Evolutionary conservation across 1,284 basidiomycete species (phyloP).

Genomic region (Mycena sp.): DNA sequence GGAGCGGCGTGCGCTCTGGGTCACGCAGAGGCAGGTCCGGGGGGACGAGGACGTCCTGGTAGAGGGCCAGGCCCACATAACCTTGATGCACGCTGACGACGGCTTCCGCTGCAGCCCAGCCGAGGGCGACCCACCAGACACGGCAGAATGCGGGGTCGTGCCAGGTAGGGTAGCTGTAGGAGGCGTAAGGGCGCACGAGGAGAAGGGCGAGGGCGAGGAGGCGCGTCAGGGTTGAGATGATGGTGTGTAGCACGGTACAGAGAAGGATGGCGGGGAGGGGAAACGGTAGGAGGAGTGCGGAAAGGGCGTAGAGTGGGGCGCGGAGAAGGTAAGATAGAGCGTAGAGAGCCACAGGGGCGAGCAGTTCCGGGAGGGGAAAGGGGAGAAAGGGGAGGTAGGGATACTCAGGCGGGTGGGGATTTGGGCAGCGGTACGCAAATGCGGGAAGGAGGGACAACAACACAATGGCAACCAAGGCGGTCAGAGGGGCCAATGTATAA

Average conservation of each 20-base stretch:
- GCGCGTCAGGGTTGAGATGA: constrained; percentile 64
- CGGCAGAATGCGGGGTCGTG: constrained; percentile 66
- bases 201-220: constrained; percentile 64
- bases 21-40: background rate
- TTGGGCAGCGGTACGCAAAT: constrained; percentile 52
- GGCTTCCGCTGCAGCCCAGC: constrained; percentile 75
- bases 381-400: constrained; percentile 59
- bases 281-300: constrained; percentile 35
- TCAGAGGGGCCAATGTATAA: constrained; percentile 67
- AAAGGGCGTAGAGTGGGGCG: constrained; percentile 55
- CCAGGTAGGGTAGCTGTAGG: constrained; percentile 57
- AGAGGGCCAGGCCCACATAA: constrained; percentile 70
- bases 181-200: constrained; percentile 56
- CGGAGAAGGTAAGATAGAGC: constrained; percentile 66
- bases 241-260: constrained; percentile 33
- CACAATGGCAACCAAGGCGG: constrained; percentile 56
- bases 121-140: constrained; percentile 79
- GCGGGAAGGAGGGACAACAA: constrained; percentile 59
- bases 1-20: constrained; percentile 21
- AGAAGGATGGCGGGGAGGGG: constrained; percentile 43
- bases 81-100: constrained; percentile 71
- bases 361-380: constrained; percentile 66
- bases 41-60: constrained; percentile 69
- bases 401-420: constrained; percentile 35
- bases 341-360: constrained; percentile 68